Evolutionary conservation across 257 asterid species (phyloP), one percentile per base, ranked within the genome.

Genomic region (Nicotiana obtusifolia): DNA sequence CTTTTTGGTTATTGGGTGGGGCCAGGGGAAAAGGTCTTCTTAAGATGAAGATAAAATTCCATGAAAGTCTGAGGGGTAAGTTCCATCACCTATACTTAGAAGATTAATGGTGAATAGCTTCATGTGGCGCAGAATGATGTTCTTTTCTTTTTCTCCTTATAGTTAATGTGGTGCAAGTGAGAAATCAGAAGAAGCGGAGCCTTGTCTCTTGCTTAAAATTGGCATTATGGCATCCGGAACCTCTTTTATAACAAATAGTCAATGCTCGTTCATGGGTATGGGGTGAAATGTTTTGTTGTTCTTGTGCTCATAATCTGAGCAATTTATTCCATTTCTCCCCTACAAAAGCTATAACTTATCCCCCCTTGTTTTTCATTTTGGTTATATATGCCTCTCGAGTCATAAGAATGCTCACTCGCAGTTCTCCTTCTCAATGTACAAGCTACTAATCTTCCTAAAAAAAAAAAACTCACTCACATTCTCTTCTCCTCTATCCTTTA

Each of bases 151-250:
- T 56, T 19, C 62, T 4, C 11, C 26, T 19, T 56, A 56, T 56
- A 56, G 62, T 56, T 53, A 20, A 76, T 15, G 10, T 24, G 47
- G 64, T 68, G 22, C 64, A 66, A 17, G 47, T 16, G 75, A 10
- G 24, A 66, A 31, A 31, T 73, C 61, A 24, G 35, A n/a, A 62
- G 79, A 83, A 80, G 86, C 66, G 87, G 81, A 81, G 81, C 82
- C 78, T 64, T 78, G 79, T 73, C 84, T 84, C 81, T 83, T 79
- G 82, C 85, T 85, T 61, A 28, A 10, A 37, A 41, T 64, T 81
- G 37, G 80, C 79, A 44, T n/a, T 80, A 86, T 61, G 81, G 61
- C 86, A 81, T 75, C 82, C 73, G 67, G 73, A 61, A 78, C 85
- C 60, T 86, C 83, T 83, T 83, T 84, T 44, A 76, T 57, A 82